Conservation (phyloP, 306 rosid genomes). For the Urtica urens region DNA sequence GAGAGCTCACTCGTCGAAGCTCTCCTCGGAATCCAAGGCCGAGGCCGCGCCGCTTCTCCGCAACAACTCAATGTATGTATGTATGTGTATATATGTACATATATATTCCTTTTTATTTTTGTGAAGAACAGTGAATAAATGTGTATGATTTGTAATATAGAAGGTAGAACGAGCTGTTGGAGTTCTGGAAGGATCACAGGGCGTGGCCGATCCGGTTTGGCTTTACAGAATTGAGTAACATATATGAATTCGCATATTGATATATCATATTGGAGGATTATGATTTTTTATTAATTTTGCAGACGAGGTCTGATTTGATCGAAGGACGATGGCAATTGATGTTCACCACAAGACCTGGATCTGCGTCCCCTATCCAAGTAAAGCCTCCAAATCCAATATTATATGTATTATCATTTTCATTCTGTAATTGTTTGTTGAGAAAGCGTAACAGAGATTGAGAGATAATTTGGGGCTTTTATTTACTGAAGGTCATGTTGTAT, state of each 20-base stretch:
- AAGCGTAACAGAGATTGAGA: no score
- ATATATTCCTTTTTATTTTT: background rate
- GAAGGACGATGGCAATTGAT: conserved; percentile 92
- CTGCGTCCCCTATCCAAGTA: conserved; percentile 92
- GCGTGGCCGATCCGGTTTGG: conserved; percentile 75
- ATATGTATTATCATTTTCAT: no score
- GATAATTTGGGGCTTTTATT: no score
- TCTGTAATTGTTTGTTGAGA: no score
- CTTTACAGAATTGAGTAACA: no score
- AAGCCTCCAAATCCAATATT: no score
- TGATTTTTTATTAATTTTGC: conserved; percentile 19
- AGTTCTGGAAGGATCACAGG: conserved; percentile 49
- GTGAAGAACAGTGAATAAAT: no score
- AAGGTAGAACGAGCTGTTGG: conserved; percentile 60
- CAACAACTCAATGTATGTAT: conserved; percentile 48
- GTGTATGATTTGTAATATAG: conserved; percentile 30
- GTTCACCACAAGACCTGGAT: conserved; percentile 88
- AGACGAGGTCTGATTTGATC: conserved; percentile 65
- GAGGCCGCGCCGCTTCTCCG: conserved; percentile 84
- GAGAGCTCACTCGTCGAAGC: conserved; percentile 67
- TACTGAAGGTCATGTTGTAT: no score
- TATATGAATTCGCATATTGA: no score
- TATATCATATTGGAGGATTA: no score
- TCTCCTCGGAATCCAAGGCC: conserved; percentile 76
- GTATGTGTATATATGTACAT: conserved; percentile 3